A percentile compares a stretch with the other conserved stretches of the same genome.
Evolutionary conservation across 768 basidiomycete species (phyloP).

Genomic region (Paxillus rubicundulus): DNA sequence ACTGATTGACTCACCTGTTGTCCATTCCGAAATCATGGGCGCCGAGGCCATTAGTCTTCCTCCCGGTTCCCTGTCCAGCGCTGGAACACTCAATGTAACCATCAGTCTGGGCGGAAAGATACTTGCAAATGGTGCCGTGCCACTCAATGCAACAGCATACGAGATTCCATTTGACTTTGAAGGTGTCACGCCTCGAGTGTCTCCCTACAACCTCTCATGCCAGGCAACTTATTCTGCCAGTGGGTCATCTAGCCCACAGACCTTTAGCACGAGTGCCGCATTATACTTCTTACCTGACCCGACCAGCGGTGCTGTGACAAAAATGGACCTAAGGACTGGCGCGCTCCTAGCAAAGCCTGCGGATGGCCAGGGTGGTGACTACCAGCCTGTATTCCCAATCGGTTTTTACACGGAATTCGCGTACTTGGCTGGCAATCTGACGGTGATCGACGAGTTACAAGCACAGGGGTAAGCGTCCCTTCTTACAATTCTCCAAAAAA

Average conservation of each 20-base stretch:
- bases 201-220: constrained; percentile 31
- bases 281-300: constrained; percentile 51
- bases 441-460: constrained; percentile 32
- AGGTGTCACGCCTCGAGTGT: constrained; percentile 39
- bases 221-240: constrained; percentile 19
- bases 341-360: constrained; percentile 50
- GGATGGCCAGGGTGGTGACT: constrained; percentile 45
- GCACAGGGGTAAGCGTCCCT: constrained; percentile 22
- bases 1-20: constrained; percentile 52
- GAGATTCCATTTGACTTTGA: constrained; percentile 48
- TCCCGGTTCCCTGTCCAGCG: constrained; percentile 23
- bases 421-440: constrained; percentile 15
- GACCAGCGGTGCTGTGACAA: constrained; percentile 48
- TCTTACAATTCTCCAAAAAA: not conserved
- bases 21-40: constrained; percentile 43
- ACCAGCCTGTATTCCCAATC: constrained; percentile 48
- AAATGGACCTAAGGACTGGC: constrained; percentile 60
- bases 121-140: constrained; percentile 45
- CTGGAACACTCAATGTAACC: constrained; percentile 38
- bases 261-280: constrained; percentile 40
- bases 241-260: constrained; percentile 33
- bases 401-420: constrained; percentile 46
- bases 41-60: constrained; percentile 42
- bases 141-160: constrained; percentile 49
- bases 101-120: constrained; percentile 44